Evolutionary conservation across 768 basidiomycete genomes (phyloP), one percentile per base, ranked within the genome.

Genomic region (Dioszegia aurantiaca): DNA sequence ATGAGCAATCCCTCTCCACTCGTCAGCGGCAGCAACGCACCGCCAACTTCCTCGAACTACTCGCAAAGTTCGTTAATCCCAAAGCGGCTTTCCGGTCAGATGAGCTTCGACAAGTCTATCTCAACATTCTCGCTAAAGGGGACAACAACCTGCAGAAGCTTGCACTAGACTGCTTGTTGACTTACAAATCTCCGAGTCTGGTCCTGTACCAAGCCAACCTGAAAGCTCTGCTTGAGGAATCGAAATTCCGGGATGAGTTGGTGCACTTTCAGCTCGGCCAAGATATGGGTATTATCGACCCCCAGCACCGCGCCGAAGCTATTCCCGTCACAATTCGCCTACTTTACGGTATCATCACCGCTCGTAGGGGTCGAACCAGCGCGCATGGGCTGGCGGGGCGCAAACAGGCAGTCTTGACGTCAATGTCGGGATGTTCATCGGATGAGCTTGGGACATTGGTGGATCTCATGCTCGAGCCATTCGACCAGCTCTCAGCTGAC

Each of bases 51-150:
- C 83, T 98, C 26, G 83, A 83, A 19, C 81, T 98, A 11, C 89
- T 97, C 76, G 82, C 88, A 48, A 94, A 92, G 72, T 89, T 99
- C 73, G 79, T 79, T 65, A 98, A 97, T 70, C 94, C 93, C n/a
- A 94, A 90, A 77, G 89, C 90, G 0, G 79, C 93, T 1, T 82
- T 85, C 69, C 81, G 84, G 6, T 83, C 88, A 0, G 82, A 86
- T 9, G 80, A 81, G 0, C 80, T 98, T 4, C 83, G 82, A 40
- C 49, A 79, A 1, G 71, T 90, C 23, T 94, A 92, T 77, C 80
- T 81, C 14, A 78, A 82, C n/a, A 81, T 89, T 21, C 82, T 98
- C 23, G 86, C 91, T 4, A 86, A 91, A 62, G 89, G 92, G 2
- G 92, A 97, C 64, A 83, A 84, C 14, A 67, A 83, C 3, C 79